Evolutionary conservation across 1,284 basidiomycete genomes (phyloP), one percentile per base, ranked within the genome.

Genomic region (Papiliotrema flavescens): DNA sequence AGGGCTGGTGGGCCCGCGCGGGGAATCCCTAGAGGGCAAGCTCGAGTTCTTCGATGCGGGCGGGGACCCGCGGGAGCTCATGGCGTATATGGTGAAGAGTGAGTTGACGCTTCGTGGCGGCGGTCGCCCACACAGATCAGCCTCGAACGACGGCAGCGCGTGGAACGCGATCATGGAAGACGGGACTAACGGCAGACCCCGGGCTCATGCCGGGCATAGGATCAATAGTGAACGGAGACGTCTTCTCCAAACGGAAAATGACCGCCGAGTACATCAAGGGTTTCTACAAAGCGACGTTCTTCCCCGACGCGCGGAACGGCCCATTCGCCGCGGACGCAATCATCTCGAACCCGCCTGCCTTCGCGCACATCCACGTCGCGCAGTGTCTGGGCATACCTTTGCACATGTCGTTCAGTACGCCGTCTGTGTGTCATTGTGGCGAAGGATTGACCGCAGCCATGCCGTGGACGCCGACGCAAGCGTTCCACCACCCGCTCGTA

Each of bases 391-490:
- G 83, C 1, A 77, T 85, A 37, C 84, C 84, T 0, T 69, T 84
- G 6, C 74, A 80, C 35, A 71, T 84, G 61, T 81, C 79, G 39
- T 83, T 83, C 64, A 85, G 82, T 83, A 20, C 2, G 15, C 23
- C 6, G 3, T 13, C 11, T n/a, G 39, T 14, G 2, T 46, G 1
- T 23, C 28, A 32, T 32, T 5, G 11, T 6, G 28, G 6, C 5
- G 6, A 11, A 32, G 28, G 6, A 11, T 11, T 32, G 6, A 32
- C 22, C 4, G 2, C 54, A 84, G 83, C 82, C 0, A 86, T 85
- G 84, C 84, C 84, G 24, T 86, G 85, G 84, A 82, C 74, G 40
- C 79, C 84, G 0, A 86, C 85, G 0, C 77, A 80, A 2, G 75
- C 78, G 2, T 86, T 85, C 63, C 78, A 82, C 0, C 85, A 87